A percentile compares a stretch with the other conserved stretches of the same genome.
Evolutionary conservation across 345 rosid species (phyloP).

Genomic region (Eucalyptus melliodora): DNA sequence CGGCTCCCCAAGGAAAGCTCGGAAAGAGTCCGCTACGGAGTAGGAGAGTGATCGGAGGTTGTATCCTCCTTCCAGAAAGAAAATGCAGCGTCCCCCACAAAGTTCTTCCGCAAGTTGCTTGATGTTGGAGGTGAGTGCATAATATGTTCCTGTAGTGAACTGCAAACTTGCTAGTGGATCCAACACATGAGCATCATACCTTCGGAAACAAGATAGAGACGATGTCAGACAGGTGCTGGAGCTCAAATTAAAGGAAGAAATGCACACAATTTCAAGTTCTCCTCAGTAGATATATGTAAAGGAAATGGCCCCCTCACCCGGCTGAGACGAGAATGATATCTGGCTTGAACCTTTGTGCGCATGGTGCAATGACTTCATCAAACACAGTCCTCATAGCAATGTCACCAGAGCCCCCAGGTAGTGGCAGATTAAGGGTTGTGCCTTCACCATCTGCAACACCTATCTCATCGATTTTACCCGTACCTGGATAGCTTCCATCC

Average conservation of each 20-base stretch:
- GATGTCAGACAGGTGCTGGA: background rate
- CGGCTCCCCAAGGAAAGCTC: conserved; percentile 72
- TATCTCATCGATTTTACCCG: conserved; percentile 62
- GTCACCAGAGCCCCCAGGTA: conserved; percentile 97
- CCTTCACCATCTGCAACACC: conserved; percentile 91
- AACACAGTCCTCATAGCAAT: conserved; percentile 70
- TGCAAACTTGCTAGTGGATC: conserved; percentile 85
- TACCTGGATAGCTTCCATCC: conserved; percentile 97
- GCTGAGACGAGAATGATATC: conserved; percentile 96
- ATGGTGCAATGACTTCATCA: conserved; percentile 80
- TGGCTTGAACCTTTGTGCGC: conserved; percentile 84
- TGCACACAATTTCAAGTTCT: background rate
- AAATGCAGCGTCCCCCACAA: conserved; percentile 80
- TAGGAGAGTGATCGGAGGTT: conserved; percentile 79
- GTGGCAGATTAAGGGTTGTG: conserved; percentile 69
- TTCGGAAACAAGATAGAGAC: background rate
- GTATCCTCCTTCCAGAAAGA: conserved; percentile 94
- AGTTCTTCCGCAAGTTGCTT: conserved; percentile 74
- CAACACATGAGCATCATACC: conserved; percentile 84
- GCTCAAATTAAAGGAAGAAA: background rate
- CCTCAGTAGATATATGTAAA: background rate
- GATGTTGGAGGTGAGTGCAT: conserved; percentile 57
- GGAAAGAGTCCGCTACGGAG: conserved; percentile 77
- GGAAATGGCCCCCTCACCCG: conserved; percentile 41
- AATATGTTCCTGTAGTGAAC: conserved; percentile 80